A percentile compares a stretch with the other conserved stretches of the same genome.
Conservation (phyloP, 257 asterid genomes). For the Prunella vulgaris region DNA sequence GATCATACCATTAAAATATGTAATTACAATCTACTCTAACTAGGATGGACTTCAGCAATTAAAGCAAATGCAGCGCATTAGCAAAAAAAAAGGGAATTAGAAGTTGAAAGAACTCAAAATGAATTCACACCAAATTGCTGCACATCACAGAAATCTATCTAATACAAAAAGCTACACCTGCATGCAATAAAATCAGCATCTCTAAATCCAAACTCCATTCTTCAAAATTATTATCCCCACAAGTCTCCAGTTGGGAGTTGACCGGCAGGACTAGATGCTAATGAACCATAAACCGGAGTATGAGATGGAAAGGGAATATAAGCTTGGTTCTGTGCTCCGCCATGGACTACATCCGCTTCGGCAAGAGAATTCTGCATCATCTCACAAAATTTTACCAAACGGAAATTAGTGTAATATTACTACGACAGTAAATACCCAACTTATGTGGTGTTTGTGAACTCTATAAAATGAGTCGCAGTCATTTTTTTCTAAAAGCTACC, state of each 20-base stretch:
- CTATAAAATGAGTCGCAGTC: too few relatives aligned
- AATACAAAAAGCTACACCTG: conserved; percentile 17
- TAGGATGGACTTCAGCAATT: neutral
- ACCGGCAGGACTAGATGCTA: conserved; percentile 35
- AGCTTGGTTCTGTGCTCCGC: conserved; percentile 51
- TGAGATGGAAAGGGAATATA: conserved; percentile 58
- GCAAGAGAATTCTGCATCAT: conserved; percentile 61
- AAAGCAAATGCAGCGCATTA: neutral
- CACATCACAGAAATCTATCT: neutral
- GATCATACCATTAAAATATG: neutral
- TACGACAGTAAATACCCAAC: neutral
- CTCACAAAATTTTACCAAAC: neutral
- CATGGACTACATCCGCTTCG: conserved; percentile 47
- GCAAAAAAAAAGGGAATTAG: neutral
- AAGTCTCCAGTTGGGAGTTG: conserved; percentile 13
- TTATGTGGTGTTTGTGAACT: too few relatives aligned
- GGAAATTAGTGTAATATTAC: neutral
- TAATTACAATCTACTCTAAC: neutral
- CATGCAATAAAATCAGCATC: neutral
- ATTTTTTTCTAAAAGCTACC: too few relatives aligned
- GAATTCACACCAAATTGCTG: neutral
- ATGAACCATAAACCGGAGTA: conserved; percentile 43
- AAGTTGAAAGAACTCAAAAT: neutral
- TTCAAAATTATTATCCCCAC: conserved; percentile 43
- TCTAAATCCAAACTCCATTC: conserved; percentile 2